Evolutionary conservation across 2,329 filamentous ascomycete species (phyloP).

Genomic region (Elsinoe arachidis): DNA sequence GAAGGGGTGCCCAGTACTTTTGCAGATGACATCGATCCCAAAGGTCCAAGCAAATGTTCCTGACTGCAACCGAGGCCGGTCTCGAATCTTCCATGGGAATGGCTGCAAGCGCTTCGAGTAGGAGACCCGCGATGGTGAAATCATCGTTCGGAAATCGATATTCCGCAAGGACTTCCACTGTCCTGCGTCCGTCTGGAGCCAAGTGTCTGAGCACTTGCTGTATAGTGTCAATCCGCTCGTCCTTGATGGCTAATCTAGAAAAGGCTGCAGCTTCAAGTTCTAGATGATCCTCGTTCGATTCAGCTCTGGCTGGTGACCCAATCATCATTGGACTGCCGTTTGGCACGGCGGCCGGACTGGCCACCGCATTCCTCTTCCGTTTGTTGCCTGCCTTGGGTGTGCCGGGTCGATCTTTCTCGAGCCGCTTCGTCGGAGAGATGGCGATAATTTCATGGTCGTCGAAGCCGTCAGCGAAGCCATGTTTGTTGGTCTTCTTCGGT

Average conservation of each 20-base stretch:
- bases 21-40: conserved; percentile 63
- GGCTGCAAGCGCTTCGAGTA: background rate
- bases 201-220: background rate
- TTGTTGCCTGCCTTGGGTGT: conserved; percentile 59
- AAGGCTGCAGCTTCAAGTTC: background rate
- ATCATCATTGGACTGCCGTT: conserved; percentile 1
- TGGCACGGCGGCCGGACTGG: conserved; percentile 52
- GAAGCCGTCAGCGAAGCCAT: conserved; percentile 64
- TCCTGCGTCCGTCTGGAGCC: background rate
- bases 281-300: background rate
- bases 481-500: conserved; percentile 53
- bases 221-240: background rate
- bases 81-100: background rate
- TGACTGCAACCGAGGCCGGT: conserved; percentile 50
- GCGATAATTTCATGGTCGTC: conserved; percentile 56
- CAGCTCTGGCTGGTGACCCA: background rate
- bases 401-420: conserved; percentile 39
- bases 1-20: conserved; percentile 53
- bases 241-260: background rate
- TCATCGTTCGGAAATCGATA: background rate
- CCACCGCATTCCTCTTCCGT: conserved; percentile 55
- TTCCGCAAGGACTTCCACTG: background rate
- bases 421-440: conserved; percentile 45
- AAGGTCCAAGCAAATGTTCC: conserved; percentile 53
- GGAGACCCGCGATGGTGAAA: background rate